Conservation (phyloP, 1,139 yeast genomes). For the Casaregolazyma lundiana region DNA sequence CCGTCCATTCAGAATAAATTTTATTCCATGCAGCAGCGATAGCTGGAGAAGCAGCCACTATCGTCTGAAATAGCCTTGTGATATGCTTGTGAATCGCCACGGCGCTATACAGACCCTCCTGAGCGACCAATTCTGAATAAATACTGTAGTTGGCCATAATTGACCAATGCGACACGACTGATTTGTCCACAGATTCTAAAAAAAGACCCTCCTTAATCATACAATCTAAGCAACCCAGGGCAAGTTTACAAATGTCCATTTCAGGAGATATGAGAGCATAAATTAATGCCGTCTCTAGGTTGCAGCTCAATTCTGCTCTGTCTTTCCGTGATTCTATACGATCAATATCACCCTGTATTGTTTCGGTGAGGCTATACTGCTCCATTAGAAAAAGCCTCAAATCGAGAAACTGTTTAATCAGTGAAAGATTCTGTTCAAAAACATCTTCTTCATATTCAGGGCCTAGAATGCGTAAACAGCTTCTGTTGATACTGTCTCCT, state of each 20-base stretch:
- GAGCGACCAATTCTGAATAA: conserved; percentile 50
- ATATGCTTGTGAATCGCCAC: conserved; percentile 72
- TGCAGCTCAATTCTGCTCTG: conserved; percentile 29
- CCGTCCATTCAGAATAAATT: conserved; percentile 48
- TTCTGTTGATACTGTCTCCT: conserved; percentile 15
- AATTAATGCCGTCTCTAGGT: conserved; percentile 46
- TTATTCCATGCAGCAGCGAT: conserved; percentile 56
- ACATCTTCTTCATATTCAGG: conserved; percentile 12
- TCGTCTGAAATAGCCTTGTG: conserved; percentile 47
- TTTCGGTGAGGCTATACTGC: conserved; percentile 29
- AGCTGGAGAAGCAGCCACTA: conserved; percentile 57
- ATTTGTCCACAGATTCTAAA: conserved; percentile 25
- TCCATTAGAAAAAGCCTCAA: conserved; percentile 22
- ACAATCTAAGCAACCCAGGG: conserved; percentile 47
- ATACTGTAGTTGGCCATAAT: conserved; percentile 32
- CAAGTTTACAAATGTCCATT: conserved; percentile 50
- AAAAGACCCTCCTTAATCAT: conserved; percentile 40
- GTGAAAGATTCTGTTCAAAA: conserved; percentile 17
- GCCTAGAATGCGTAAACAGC: conserved; percentile 12
- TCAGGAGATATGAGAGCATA: conserved; percentile 55
- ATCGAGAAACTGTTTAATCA: conserved; percentile 20
- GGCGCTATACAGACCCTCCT: conserved; percentile 58
- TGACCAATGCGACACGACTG: conserved; percentile 27
- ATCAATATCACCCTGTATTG: conserved; percentile 19
- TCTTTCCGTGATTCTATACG: conserved; percentile 26